A percentile compares a stretch with the other conserved stretches of the same genome.
phyloP scores from a whole-genome alignment of 768 basidiomycete species.

The Hydnomerulius pinastri region DNA sequence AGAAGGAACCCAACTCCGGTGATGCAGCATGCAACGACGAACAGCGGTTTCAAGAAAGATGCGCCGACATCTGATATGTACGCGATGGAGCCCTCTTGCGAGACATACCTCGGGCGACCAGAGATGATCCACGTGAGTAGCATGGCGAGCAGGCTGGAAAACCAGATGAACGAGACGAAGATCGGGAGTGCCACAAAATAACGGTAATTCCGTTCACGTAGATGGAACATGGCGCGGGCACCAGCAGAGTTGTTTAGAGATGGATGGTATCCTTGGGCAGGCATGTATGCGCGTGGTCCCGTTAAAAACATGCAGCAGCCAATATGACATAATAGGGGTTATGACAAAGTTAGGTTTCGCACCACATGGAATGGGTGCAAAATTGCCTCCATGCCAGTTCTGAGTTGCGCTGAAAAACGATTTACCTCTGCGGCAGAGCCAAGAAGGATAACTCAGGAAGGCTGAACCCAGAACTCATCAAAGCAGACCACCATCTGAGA shows the following conservation, averaged over 20 bases:
- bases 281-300: too few relatives aligned
- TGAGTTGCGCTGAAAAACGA: neutral
- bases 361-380: too few relatives aligned
- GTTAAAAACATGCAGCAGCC: too few relatives aligned
- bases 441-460: too few relatives aligned
- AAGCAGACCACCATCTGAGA: too few relatives aligned
- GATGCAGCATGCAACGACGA: constrained; percentile 63
- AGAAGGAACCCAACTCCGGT: constrained; percentile 65
- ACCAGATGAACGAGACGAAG: constrained; percentile 65
- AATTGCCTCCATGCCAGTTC: neutral
- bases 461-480: too few relatives aligned
- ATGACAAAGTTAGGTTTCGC: neutral
- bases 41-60: constrained; percentile 71
- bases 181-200: constrained; percentile 66
- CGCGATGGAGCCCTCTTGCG: constrained; percentile 58
- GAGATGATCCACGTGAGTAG: constrained; percentile 69
- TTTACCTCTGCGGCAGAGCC: neutral
- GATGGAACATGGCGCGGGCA: constrained; percentile 14
- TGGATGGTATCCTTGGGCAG: too few relatives aligned
- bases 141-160: constrained; percentile 68
- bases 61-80: constrained; percentile 84
- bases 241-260: neutral
- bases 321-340: neutral
- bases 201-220: constrained; percentile 45
- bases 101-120: constrained; percentile 52